Conservation (phyloP, 139 green algal genomes). For the Trebouxia sp. region DNA sequence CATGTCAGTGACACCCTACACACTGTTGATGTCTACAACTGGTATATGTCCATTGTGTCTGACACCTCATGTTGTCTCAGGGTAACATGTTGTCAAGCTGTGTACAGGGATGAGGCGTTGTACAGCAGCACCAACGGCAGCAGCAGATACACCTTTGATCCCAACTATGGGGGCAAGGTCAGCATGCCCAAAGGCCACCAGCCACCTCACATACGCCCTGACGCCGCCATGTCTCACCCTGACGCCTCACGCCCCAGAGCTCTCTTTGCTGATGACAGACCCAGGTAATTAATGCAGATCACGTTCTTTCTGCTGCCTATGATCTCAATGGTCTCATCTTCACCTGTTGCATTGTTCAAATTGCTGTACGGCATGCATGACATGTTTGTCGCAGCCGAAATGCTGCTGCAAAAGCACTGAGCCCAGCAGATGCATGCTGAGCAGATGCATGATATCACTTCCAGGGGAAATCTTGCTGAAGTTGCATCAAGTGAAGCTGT, state of each 20-base stretch:
- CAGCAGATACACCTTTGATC: conserved; percentile 33
- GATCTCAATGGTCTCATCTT: no score
- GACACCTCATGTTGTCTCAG: background rate
- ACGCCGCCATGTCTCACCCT: background rate
- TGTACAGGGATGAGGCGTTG: conserved; percentile 21
- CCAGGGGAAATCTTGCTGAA: no score
- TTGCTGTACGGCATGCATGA: no score
- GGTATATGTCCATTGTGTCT: background rate
- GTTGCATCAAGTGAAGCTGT: no score
- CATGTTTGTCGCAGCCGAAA: no score
- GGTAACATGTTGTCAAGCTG: background rate
- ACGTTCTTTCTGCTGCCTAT: no score
- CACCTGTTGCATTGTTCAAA: no score
- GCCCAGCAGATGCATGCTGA: no score
- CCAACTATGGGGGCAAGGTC: conserved; percentile 38
- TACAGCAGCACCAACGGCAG: conserved; percentile 34
- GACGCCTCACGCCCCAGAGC: conserved; percentile 6
- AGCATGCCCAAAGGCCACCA: conserved; percentile 1
- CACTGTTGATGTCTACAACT: background rate
- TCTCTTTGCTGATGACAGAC: conserved; percentile 5
- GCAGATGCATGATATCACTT: no score
- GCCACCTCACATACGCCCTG: background rate
- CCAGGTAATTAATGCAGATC: no score
- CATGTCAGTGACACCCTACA: no score
- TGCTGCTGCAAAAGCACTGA: no score